A percentile compares a stretch with the other conserved stretches of the same genome.
phyloP scores from a whole-genome alignment of 768 basidiomycete species.

The Zangia roseola region DNA sequence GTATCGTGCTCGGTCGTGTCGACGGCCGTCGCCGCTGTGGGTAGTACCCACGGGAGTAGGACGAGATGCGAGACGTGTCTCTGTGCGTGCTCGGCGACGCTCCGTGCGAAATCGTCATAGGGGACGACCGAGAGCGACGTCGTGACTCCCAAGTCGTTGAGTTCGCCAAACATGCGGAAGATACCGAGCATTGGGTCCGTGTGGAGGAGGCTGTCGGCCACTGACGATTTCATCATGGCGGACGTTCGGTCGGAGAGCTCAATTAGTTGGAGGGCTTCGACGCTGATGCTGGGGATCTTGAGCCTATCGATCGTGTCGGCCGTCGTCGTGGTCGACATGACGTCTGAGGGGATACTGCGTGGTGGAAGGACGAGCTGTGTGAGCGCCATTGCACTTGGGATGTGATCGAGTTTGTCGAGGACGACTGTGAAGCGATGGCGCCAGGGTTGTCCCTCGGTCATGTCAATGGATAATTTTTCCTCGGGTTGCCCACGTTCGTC shows the following conservation, averaged over 20 bases:
- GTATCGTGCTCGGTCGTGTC: constrained; percentile 2
- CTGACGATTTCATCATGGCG: constrained; percentile 64
- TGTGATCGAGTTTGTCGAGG: constrained; percentile 85
- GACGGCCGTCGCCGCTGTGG: constrained; percentile 19
- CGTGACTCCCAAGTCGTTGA: constrained; percentile 64
- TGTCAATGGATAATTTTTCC: constrained; percentile 3
- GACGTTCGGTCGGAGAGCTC: constrained; percentile 72
- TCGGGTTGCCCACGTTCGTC: constrained; percentile 30
- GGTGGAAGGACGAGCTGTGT: constrained; percentile 72
- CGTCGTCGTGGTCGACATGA: constrained; percentile 12
- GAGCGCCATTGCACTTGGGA: constrained; percentile 88
- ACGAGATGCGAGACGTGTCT: constrained; percentile 67
- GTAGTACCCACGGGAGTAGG: constrained; percentile 77
- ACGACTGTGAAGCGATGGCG: constrained; percentile 78
- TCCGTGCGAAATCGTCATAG: constrained; percentile 68
- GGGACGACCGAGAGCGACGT: constrained; percentile 73
- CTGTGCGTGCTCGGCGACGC: constrained; percentile 66
- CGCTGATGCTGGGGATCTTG: constrained; percentile 34
- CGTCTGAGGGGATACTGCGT: constrained; percentile 2
- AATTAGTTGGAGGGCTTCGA: constrained; percentile 83
- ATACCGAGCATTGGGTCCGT: constrained; percentile 73
- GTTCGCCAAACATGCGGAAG: constrained; percentile 72
- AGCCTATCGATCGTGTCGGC: background rate
- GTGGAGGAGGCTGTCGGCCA: constrained; percentile 62
- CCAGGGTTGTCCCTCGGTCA: constrained; percentile 27